Conservation (phyloP, 805 yeast species). For the Lachancea cidri region DNA sequence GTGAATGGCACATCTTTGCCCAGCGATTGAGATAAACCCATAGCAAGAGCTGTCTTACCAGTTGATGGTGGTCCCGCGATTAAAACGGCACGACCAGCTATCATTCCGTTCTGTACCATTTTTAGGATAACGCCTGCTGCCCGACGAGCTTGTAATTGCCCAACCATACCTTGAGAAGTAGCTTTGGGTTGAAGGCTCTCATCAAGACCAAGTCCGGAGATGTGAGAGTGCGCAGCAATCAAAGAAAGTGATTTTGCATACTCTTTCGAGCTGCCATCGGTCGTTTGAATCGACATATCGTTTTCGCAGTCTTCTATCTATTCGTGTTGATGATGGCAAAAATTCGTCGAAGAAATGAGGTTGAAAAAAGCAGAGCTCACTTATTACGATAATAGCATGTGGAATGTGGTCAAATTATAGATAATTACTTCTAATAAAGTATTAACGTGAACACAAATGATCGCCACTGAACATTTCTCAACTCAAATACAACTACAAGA, state of each 20-base stretch:
- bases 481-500: too few species aligned
- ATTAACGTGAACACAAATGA: too few species aligned
- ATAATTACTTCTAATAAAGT: too few species aligned
- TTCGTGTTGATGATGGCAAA: background rate
- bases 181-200: conserved; percentile 81
- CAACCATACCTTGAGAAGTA: conserved; percentile 92
- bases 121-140: conserved; percentile 94
- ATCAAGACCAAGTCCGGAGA: conserved; percentile 93
- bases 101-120: conserved; percentile 89
- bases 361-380: background rate
- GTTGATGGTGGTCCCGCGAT: conserved; percentile 99
- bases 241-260: conserved; percentile 63
- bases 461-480: too few species aligned
- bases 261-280: conserved; percentile 32
- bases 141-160: conserved; percentile 88
- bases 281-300: conserved; percentile 39
- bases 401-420: too few species aligned
- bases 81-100: conserved; percentile 94
- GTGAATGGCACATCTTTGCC: conserved; percentile 83
- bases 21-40: conserved; percentile 77
- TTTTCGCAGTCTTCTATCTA: background rate
- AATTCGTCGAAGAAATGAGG: background rate
- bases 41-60: conserved; percentile 97
- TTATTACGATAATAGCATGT: background rate
- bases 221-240: conserved; percentile 97